Base-by-base conservation (phyloP, 345 rosid genomes). In the Populus euphratica region DNA sequence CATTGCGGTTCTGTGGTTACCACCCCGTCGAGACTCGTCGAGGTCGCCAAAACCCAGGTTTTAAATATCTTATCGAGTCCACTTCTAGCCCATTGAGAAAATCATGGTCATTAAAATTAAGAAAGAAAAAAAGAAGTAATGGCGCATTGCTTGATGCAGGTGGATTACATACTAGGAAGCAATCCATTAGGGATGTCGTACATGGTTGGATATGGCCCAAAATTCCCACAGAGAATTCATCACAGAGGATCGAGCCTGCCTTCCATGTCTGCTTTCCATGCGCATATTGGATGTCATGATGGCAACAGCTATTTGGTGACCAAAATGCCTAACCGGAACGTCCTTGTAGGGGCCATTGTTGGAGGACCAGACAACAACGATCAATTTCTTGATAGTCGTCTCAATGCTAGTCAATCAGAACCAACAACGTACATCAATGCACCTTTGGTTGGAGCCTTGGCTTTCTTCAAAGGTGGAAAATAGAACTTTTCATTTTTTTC, bases 21-120 rank as follows among this genome's bases (percentile, higher is more conserved):
- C 31, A 21, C 70, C n/a, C 83, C 89, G 4, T 6, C 83, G 12
- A 78, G 79, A 74, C 87, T 90, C 47, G 39, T 74, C 8, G 68
- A 80, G 27, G 20, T 85, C 1, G 91, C 89, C 35, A 87, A 69
- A 80, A n/a, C 72, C 62, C 88, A 88, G 90, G 93, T 88, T 82
- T 31, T 31, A 2, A n/a, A 54, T 29, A 1, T 67, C 17, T 31
- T 31, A 8, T 8, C 65, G 6, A 12, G 29, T 7, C 50, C 50
- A 47, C 17, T 47, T 41, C 44, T 41, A 10, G 44, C 2, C 44
- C 44, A 41, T 10, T 10, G 14, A 41, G 44, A 41, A 41, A 56
- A 0, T 56, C 63, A 11, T 56, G 0, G 11, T 1, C n/a, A 56
- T 56, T 56, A 56, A 18, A 56, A 8, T 56, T 56, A 56, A 41